A percentile compares a stretch with the other conserved stretches of the same genome.
Evolutionary conservation across 75 land plant genomes (phyloP).

Genomic region (Gnetum montanum): DNA sequence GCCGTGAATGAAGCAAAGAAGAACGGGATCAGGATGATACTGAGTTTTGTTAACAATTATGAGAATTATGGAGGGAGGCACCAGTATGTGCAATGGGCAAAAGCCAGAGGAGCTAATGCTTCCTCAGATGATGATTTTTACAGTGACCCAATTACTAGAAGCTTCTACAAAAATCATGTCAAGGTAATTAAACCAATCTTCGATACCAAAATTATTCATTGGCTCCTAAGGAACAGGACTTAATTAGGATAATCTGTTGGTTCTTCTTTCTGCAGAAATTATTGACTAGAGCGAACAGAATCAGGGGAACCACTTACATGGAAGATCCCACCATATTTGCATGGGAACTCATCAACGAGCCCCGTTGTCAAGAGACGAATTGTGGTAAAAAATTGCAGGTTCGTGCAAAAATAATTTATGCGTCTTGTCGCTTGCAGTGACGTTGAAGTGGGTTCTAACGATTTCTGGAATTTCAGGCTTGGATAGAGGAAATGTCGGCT

Average conservation of each 20-base stretch:
- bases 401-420: too few relatives aligned
- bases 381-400: constrained; percentile 58
- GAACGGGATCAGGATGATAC: constrained; percentile 30
- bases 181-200: too few relatives aligned
- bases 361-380: constrained; percentile 50
- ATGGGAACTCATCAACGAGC: constrained; percentile 96
- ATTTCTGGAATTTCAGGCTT: too few relatives aligned
- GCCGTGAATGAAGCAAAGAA: constrained; percentile 39
- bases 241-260: too few relatives aligned
- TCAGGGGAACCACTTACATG: constrained; percentile 57
- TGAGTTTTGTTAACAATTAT: constrained; percentile 46
- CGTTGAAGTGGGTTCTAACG: too few relatives aligned
- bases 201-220: constrained; percentile 3
- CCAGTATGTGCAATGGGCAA: constrained; percentile 61
- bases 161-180: constrained; percentile 28
- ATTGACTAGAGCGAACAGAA: constrained; percentile 57
- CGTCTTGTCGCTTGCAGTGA: too few relatives aligned
- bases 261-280: constrained; percentile 21
- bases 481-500: constrained; percentile 45
- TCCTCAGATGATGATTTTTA: constrained; percentile 14
- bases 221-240: neutral
- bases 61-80: constrained; percentile 29
- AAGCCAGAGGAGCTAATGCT: neutral
- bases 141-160: constrained; percentile 11
- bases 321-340: constrained; percentile 66